Evolutionary conservation across 176 grass and related monocot species (phyloP).

Genomic region (Eleusine indica): DNA sequence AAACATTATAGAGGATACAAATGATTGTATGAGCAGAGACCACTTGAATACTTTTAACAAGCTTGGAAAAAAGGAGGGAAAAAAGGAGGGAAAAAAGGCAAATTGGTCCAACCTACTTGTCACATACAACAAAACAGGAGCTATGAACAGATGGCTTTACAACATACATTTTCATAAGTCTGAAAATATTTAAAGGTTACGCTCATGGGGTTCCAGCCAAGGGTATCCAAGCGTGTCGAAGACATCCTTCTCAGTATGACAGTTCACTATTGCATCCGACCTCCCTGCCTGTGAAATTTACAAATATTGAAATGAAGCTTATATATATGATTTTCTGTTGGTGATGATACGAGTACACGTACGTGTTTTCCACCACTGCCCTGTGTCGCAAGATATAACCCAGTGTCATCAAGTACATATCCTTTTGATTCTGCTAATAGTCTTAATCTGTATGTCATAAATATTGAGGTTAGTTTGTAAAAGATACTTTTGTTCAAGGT

Average conservation of each 20-base stretch:
- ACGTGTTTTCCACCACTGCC: conserved; percentile 68
- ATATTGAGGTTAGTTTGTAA: not conserved
- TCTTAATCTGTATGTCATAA: conserved; percentile 62
- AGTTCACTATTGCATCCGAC: conserved; percentile 62
- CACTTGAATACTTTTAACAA: not conserved
- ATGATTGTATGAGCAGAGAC: not conserved
- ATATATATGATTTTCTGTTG: not conserved
- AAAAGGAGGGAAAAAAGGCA: not conserved
- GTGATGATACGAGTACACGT: not conserved
- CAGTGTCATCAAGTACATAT: conserved; percentile 80
- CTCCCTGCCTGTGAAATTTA: conserved; percentile 59
- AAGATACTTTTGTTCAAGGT: not conserved
- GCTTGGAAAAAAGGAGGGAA: not conserved
- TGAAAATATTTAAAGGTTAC: conserved; percentile 51
- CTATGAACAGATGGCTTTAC: not conserved
- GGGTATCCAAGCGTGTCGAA: conserved; percentile 90
- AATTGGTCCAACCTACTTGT: not conserved
- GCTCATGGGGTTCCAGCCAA: conserved; percentile 78
- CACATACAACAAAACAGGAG: conserved; percentile 9
- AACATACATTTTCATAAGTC: conserved; percentile 23
- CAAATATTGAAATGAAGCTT: not conserved
- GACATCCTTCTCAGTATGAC: conserved; percentile 81
- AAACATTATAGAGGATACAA: not conserved
- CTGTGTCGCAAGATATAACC: conserved; percentile 73
- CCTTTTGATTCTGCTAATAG: conserved; percentile 90